Percentiles rank a stretch among this genome's conserved stretches.
These are phyloP conservation scores for Fusarium cicatricum DNA, from an alignment of 2,329 filamentous ascomycete species.

Conservation along the genomic window DNA sequence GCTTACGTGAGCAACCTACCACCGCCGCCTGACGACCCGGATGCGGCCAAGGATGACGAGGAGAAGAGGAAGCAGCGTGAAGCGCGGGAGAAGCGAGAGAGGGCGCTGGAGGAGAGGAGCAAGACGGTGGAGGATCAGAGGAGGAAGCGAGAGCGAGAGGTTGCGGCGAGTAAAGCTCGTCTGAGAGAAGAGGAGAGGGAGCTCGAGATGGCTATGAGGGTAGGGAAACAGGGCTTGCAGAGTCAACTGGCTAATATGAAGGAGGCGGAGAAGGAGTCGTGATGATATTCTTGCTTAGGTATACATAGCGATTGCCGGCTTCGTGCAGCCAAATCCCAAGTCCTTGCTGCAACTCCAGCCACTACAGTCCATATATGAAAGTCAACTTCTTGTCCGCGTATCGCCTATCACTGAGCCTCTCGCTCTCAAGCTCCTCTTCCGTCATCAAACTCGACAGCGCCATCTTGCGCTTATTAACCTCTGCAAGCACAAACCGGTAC, in stretches of 20 bases:
- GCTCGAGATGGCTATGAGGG: conserved; percentile 72
- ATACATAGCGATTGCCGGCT: conserved; percentile 8
- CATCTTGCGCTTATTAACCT: conserved; percentile 34
- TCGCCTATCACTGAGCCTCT: conserved; percentile 36
- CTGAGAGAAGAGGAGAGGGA: conserved; percentile 73
- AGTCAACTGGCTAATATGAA: conserved; percentile 60
- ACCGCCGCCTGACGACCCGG: conserved; percentile 59
- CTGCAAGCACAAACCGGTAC: conserved; percentile 33
- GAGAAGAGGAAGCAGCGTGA: conserved; percentile 58
- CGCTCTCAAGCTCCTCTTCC: conserved; percentile 36
- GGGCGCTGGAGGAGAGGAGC: conserved; percentile 72
- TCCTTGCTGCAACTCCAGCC: background rate
- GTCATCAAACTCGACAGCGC: conserved; percentile 30
- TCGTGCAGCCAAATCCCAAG: conserved; percentile 1
- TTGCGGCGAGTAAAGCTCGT: conserved; percentile 67
- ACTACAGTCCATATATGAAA: conserved; percentile 40
- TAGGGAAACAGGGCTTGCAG: conserved; percentile 71
- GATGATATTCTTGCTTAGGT: conserved; percentile 19
- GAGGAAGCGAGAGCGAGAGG: conserved; percentile 63
- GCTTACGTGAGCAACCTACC: conserved; percentile 71
- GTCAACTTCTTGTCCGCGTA: conserved; percentile 43
- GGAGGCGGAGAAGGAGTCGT: conserved; percentile 33
- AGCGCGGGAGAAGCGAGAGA: conserved; percentile 67
- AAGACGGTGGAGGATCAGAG: conserved; percentile 69
- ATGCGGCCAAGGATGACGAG: conserved; percentile 58